Base-by-base conservation (phyloP, 352 stramenopile species). In the Phytophthora crassamura region DNA sequence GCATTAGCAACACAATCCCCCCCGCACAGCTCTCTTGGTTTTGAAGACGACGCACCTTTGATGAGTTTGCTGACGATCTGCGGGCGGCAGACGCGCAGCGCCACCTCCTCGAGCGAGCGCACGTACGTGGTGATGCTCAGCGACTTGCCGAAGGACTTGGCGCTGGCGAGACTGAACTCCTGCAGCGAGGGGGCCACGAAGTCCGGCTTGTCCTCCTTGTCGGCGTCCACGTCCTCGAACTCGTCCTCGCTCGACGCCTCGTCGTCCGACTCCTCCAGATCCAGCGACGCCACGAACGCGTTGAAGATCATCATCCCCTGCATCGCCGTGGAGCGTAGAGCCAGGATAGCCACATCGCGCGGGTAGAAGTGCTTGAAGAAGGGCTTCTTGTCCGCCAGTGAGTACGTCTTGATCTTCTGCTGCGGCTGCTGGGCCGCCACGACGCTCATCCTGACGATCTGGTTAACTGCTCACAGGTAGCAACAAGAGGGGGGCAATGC, bases 331-430 rank as follows among this genome's bases (percentile, higher is more conserved):
- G 80, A 87, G 18, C 86, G 78, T 51, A 86, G 65, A 12, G 82
- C 82, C 45, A 85, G 78, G 53, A 95, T 82, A 25, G 85, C 76
- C 28, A 93, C 67, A 67, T 89, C 77, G 36, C 75, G 76, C 25
- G 80, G 72, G 67, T 92, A 84, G 53, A 95, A 92, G 62, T 95
- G 86, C 64, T 91, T 88, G 54, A 89, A 89, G 60, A 84, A 95
- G 43, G 86, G 82, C 69, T 95, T 95, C 72, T 95, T 91, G 74
- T 95, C 86, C 69, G 62, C 84, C 66, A 95, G 16, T 18, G 22
- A 36, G 71, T 93, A 93, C 60, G 82, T 73, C 68, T 88, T 88
- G 22, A 25, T 25, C 22, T 25, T 25, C 22, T 25, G 22, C 53
- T 85, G 79, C 48, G 43, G 58, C 47, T 67, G 39, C 38, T 77